Percentiles rank a stretch among this genome's conserved stretches.
Conservation (phyloP, 1,284 basidiomycete species). For the Ceratobasidium sp. region DNA sequence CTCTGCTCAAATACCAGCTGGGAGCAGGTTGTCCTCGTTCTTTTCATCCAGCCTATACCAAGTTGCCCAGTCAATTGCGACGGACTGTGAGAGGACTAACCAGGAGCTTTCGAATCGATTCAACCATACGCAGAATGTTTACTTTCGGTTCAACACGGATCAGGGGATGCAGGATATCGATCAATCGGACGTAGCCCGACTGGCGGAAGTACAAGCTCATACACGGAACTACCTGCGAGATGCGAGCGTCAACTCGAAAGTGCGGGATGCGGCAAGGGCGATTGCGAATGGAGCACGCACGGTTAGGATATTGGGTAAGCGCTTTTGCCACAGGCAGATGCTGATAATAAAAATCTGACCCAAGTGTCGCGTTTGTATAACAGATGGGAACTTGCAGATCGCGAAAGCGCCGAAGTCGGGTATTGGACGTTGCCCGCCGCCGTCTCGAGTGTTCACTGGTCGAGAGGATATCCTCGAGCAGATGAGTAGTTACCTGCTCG, state of each 20-base stretch:
- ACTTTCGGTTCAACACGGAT: constrained; percentile 18
- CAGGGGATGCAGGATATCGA: constrained; percentile 20
- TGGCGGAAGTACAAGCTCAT: background rate
- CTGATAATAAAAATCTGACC: too few relatives aligned
- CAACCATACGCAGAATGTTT: background rate
- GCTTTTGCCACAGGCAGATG: too few relatives aligned
- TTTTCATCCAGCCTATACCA: background rate
- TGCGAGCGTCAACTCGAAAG: too few relatives aligned
- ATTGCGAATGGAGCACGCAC: too few relatives aligned
- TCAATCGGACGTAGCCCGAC: background rate
- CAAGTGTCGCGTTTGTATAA: too few relatives aligned
- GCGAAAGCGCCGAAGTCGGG: too few relatives aligned
- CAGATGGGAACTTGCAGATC: too few relatives aligned
- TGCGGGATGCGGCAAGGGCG: too few relatives aligned
- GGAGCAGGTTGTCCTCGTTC: background rate
- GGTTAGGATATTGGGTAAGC: too few relatives aligned
- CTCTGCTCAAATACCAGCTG: background rate
- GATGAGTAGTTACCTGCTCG: constrained; percentile 1
- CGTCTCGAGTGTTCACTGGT: constrained; percentile 15
- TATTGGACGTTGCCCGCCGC: background rate
- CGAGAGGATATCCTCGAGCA: background rate
- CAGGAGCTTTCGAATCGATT: background rate
- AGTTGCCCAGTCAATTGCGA: background rate
- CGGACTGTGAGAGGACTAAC: constrained; percentile 13
- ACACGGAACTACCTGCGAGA: background rate